Conservation (phyloP, 2,329 filamentous ascomycete species). For the Ceratocystis colombiana region DNA sequence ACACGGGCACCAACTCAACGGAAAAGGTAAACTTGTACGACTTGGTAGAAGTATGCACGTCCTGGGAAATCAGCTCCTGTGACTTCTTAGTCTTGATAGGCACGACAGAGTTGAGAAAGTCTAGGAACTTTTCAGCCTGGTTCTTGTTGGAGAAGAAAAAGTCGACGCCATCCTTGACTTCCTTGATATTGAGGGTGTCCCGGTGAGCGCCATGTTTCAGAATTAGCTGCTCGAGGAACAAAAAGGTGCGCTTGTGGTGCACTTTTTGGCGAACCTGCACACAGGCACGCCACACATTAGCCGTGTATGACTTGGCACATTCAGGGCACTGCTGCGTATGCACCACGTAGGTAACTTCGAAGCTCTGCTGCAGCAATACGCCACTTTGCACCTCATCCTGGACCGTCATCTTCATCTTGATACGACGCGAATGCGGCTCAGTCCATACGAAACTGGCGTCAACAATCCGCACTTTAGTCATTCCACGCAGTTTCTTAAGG, state of each 20-base stretch:
- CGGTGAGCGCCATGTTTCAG: slow-evolving; percentile 85
- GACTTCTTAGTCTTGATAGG: slow-evolving; percentile 67
- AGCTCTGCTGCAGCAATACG: slow-evolving; percentile 74
- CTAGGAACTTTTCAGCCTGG: slow-evolving; percentile 82
- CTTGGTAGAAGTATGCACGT: slow-evolving; percentile 80
- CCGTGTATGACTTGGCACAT: slow-evolving; percentile 89
- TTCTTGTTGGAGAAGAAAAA: slow-evolving; percentile 89
- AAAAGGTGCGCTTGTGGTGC: slow-evolving; percentile 71
- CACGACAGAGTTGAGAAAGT: slow-evolving; percentile 74
- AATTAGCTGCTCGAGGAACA: slow-evolving; percentile 81
- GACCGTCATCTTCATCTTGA: slow-evolving; percentile 92
- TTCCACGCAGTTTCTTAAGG: slow-evolving; percentile 72
- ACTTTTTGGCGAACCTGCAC: slow-evolving; percentile 97
- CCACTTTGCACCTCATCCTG: slow-evolving; percentile 58
- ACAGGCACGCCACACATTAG: slow-evolving; percentile 86
- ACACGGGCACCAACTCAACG: slow-evolving; percentile 81
- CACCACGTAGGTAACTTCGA: slow-evolving; percentile 88
- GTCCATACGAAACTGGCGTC: slow-evolving; percentile 98
- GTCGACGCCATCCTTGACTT: slow-evolving; percentile 89
- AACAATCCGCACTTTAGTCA: slow-evolving; percentile 86
- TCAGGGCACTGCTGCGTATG: slow-evolving; percentile 90
- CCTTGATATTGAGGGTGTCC: slow-evolving; percentile 96
- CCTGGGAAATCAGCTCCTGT: slow-evolving; percentile 82
- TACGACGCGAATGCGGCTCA: slow-evolving; percentile 83
- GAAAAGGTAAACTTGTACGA: slow-evolving; percentile 94